phyloP scores from a whole-genome alignment of 202 grass and related monocot genomes.

The Zoysia matrella region DNA sequence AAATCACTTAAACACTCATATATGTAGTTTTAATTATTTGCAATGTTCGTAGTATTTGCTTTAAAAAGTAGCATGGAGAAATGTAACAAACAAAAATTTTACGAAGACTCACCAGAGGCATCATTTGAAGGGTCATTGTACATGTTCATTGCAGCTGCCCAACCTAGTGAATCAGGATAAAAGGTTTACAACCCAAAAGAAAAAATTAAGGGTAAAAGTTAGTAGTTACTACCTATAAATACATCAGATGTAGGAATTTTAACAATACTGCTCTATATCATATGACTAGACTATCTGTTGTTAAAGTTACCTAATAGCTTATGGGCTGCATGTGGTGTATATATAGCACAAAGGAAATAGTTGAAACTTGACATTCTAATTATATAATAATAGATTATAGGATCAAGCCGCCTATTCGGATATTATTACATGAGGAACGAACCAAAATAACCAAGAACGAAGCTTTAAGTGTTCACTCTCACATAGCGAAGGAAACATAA shows the following conservation, averaged over 20 bases:
- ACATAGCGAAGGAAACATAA: background rate
- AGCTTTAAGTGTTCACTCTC: background rate
- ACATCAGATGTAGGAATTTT: slow-evolving; percentile 9
- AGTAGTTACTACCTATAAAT: background rate
- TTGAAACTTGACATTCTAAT: slow-evolving; percentile 16
- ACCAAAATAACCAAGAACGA: background rate
- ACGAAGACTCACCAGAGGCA: slow-evolving; percentile 46
- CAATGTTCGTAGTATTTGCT: slow-evolving; percentile 24
- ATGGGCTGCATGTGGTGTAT: slow-evolving; percentile 1
- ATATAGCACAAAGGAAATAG: background rate
- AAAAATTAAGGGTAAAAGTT: background rate
- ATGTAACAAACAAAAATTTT: slow-evolving; percentile 18
- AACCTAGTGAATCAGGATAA: slow-evolving; percentile 38
- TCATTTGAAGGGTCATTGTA: slow-evolving; percentile 59
- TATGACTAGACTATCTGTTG: slow-evolving; percentile 1
- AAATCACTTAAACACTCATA: slow-evolving; percentile 3
- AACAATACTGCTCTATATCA: background rate
- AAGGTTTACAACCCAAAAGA: slow-evolving; percentile 22
- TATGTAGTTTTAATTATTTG: background rate
- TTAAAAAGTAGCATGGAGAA: slow-evolving; percentile 14
- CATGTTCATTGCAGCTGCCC: slow-evolving; percentile 54
- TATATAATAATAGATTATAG: slow-evolving; percentile 26
- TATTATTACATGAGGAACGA: slow-evolving; percentile 6
- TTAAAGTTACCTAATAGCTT: background rate
- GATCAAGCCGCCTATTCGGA: background rate